A percentile compares a stretch with the other conserved stretches of the same genome.
These are phyloP conservation scores for Pythium guiyangense DNA, from an alignment of 352 stramenopile species.

Conservation along the genomic window DNA sequence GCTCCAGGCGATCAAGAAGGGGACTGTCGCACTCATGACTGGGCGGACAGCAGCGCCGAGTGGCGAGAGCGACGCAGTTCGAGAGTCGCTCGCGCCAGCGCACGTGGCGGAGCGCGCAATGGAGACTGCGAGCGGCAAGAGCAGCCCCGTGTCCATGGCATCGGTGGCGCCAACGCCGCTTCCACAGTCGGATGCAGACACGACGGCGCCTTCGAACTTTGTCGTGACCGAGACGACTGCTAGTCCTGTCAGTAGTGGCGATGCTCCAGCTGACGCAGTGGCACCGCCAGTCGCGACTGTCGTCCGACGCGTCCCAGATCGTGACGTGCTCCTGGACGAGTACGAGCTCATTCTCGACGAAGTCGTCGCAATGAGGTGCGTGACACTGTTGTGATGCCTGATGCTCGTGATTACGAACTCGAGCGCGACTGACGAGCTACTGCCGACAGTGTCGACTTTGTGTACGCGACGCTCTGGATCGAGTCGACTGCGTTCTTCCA, in stretches of 20 bases:
- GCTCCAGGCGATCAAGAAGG: slow-evolving; percentile 70
- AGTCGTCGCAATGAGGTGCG: slow-evolving; percentile 64
- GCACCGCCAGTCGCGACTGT: slow-evolving; percentile 9
- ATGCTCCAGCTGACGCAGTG: background rate
- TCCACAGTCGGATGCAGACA: background rate
- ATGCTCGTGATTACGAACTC: background rate
- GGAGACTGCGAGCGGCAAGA: slow-evolving; percentile 9
- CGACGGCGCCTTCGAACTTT: background rate
- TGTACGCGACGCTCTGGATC: slow-evolving; percentile 55
- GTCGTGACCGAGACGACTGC: background rate
- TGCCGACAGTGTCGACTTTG: slow-evolving; percentile 56
- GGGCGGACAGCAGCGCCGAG: slow-evolving; percentile 8
- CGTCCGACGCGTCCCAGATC: slow-evolving; percentile 24
- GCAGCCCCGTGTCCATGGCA: slow-evolving; percentile 15
- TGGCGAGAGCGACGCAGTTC: background rate
- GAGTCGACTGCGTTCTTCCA: slow-evolving; percentile 46
- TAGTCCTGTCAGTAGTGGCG: too few relatives aligned
- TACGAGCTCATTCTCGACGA: slow-evolving; percentile 76
- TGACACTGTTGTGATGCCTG: background rate
- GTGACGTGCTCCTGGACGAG: slow-evolving; percentile 52
- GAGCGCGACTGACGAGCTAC: background rate
- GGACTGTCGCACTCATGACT: slow-evolving; percentile 51
- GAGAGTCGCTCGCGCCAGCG: background rate
- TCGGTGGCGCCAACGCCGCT: slow-evolving; percentile 9
- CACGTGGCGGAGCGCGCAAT: background rate